Evolutionary conservation across 2,329 filamentous ascomycete genomes (phyloP).

Genomic region (Paecilomyces sp.): DNA sequence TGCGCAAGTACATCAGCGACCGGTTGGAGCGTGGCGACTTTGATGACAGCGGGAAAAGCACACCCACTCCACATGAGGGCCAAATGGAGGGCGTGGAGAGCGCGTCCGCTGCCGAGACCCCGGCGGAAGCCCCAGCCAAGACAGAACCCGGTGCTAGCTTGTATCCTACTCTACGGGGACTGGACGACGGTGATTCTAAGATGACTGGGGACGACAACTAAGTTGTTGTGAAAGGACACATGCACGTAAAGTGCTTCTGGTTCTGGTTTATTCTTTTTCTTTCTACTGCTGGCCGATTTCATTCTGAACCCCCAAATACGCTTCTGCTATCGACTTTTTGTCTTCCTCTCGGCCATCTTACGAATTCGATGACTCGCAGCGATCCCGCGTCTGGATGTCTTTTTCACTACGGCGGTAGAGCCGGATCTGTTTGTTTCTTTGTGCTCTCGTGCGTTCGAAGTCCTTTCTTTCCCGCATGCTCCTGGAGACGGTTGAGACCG

Average conservation of each 20-base stretch:
- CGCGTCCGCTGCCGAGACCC: not conserved
- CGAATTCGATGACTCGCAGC: not conserved
- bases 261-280: not conserved
- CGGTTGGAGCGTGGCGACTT: conserved; percentile 49
- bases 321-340: not conserved
- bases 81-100: conserved; percentile 11
- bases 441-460: not conserved
- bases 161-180: conserved; percentile 15
- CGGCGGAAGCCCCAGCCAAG: conserved; percentile 1
- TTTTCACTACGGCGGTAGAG: not conserved
- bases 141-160: conserved; percentile 6
- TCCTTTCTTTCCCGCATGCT: not conserved
- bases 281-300: not conserved
- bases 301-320: not conserved
- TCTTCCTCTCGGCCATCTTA: not conserved
- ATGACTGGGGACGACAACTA: conserved; percentile 6
- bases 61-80: conserved; percentile 14
- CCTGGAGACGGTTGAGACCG: not conserved
- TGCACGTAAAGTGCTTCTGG: not conserved
- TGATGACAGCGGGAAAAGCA: conserved; percentile 14
- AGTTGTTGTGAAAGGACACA: conserved; percentile 1
- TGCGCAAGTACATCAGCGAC: conserved; percentile 51
- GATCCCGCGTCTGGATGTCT: not conserved
- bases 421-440: not conserved
- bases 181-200: conserved; percentile 12